Conservation (phyloP, 192 early-diverging fungal genomes). For the Backusella australiensis region DNA sequence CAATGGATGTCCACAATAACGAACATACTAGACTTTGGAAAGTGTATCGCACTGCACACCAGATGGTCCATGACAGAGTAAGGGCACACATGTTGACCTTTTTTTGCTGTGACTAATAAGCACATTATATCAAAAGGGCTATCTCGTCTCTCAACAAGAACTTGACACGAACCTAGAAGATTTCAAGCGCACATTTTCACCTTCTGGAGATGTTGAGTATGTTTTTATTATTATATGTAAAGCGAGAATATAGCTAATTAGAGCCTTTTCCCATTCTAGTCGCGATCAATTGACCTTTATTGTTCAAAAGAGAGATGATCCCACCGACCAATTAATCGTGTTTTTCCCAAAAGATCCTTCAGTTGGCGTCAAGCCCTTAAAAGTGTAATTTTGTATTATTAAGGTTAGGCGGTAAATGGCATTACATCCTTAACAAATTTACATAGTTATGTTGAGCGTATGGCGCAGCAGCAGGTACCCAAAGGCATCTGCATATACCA, state of each 20-base stretch:
- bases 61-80: slow-evolving; percentile 88
- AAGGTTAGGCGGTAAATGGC: not conserved
- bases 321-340: slow-evolving; percentile 81
- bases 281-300: slow-evolving; percentile 80
- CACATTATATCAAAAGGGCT: slow-evolving; percentile 55
- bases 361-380: slow-evolving; percentile 89
- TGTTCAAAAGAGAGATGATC: slow-evolving; percentile 78
- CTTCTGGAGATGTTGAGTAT: slow-evolving; percentile 77
- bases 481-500: slow-evolving; percentile 88
- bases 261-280: slow-evolving; percentile 36
- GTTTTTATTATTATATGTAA: not conserved
- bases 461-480: slow-evolving; percentile 79
- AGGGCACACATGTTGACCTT: slow-evolving; percentile 7
- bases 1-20: slow-evolving; percentile 15
- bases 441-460: slow-evolving; percentile 64
- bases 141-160: slow-evolving; percentile 75
- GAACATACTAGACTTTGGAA: slow-evolving; percentile 78
- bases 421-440: slow-evolving; percentile 6
- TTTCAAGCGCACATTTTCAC: slow-evolving; percentile 69
- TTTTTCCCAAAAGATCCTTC: slow-evolving; percentile 90
- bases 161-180: slow-evolving; percentile 79
- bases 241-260: not conserved
- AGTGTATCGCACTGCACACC: slow-evolving; percentile 84
- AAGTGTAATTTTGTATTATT: slow-evolving; percentile 57
- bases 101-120: not conserved